Percentiles rank a stretch among this genome's conserved stretches.
These are phyloP conservation scores for Schizochytrium sp. DNA, from an alignment of 108 stramenopile genomes.

Conservation along the genomic window DNA sequence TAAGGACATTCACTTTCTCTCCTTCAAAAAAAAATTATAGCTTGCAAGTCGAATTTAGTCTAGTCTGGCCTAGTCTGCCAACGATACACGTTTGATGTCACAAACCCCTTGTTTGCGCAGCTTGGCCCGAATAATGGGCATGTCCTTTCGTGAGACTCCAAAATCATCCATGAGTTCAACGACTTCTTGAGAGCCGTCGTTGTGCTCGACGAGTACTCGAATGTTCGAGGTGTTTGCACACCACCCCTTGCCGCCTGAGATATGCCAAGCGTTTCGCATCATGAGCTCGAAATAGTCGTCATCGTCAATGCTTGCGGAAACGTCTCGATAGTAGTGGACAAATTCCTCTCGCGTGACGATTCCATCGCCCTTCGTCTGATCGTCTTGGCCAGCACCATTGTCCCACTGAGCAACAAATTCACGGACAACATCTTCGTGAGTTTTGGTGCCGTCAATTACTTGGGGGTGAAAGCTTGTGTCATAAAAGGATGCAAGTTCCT, in stretches of 20 bases:
- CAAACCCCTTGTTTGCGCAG: background rate
- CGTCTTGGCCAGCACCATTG: slow-evolving; percentile 29
- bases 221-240: slow-evolving; percentile 31
- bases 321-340: slow-evolving; percentile 45
- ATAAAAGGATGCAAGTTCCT: slow-evolving; percentile 32
- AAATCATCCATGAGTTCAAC: slow-evolving; percentile 41
- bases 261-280: slow-evolving; percentile 49
- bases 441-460: slow-evolving; percentile 32
- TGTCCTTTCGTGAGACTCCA: slow-evolving; percentile 29
- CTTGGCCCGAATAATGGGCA: slow-evolving; percentile 16
- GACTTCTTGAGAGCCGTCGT: slow-evolving; percentile 41
- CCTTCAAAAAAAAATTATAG: background rate
- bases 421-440: slow-evolving; percentile 32
- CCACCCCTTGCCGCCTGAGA: slow-evolving; percentile 42
- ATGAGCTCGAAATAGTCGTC: slow-evolving; percentile 62
- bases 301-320: slow-evolving; percentile 43
- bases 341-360: slow-evolving; percentile 49
- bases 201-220: slow-evolving; percentile 45
- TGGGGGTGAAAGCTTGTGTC: slow-evolving; percentile 48
- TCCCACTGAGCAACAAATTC: slow-evolving; percentile 40
- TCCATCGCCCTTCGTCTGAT: slow-evolving; percentile 36
- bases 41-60: background rate
- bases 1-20: background rate
- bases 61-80: background rate
- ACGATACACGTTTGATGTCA: background rate